These are phyloP conservation scores for Ceriops decandra DNA, from an alignment of 345 rosid species.

Conservation along the genomic window DNA sequence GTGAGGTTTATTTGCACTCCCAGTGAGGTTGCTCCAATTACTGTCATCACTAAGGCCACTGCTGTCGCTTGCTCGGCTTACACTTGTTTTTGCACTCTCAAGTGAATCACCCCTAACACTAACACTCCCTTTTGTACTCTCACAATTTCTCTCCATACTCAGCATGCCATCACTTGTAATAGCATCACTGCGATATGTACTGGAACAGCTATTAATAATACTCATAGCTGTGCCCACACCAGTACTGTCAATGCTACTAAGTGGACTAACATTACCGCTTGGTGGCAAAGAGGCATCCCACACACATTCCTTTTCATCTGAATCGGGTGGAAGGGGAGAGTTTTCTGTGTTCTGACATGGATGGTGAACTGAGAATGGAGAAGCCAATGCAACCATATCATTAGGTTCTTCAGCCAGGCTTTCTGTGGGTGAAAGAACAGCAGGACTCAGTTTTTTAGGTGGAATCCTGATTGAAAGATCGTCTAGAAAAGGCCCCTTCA, in stretches of 20 bases:
- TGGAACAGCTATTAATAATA: slow-evolving; percentile 57
- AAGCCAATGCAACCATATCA: slow-evolving; percentile 38
- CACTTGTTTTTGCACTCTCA: slow-evolving; percentile 79
- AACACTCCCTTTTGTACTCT: slow-evolving; percentile 57
- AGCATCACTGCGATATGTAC: slow-evolving; percentile 46
- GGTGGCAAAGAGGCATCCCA: slow-evolving; percentile 98
- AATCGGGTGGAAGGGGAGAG: slow-evolving; percentile 52
- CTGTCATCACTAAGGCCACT: slow-evolving; percentile 93
- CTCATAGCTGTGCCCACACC: slow-evolving; percentile 80
- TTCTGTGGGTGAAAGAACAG: slow-evolving; percentile 58
- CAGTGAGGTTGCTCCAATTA: slow-evolving; percentile 90
- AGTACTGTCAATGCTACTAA: slow-evolving; percentile 68
- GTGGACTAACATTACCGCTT: slow-evolving; percentile 88
- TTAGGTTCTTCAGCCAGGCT: slow-evolving; percentile 63
- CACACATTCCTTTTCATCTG: slow-evolving; percentile 86
- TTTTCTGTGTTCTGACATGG: slow-evolving; percentile 64
- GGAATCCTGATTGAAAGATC: slow-evolving; percentile 69
- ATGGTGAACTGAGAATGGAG: slow-evolving; percentile 55
- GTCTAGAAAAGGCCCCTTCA: slow-evolving; percentile 71
- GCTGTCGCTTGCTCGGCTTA: slow-evolving; percentile 76
- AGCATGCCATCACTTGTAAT: slow-evolving; percentile 76
- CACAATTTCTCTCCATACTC: slow-evolving; percentile 61
- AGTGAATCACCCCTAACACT: slow-evolving; percentile 65
- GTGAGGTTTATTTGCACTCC: slow-evolving; percentile 90
- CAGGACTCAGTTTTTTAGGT: slow-evolving; percentile 48